phyloP scores from a whole-genome alignment of 441 rosid genomes.

The Gossypium aridum region DNA sequence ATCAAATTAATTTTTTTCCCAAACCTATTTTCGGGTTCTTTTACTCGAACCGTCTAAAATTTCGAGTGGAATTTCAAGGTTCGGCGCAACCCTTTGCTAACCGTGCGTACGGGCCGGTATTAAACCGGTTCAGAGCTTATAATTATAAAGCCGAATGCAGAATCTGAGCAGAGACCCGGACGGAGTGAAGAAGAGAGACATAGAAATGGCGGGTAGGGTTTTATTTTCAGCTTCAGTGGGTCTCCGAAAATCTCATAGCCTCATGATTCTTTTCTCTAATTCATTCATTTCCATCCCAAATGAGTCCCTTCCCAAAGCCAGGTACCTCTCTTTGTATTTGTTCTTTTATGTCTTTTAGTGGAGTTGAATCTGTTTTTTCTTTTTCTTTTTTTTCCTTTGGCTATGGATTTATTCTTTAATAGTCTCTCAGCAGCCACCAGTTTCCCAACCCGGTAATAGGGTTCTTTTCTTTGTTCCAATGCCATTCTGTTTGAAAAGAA shows the following conservation, averaged over 20 bases:
- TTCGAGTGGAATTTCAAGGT: too few relatives aligned
- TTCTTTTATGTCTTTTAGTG: not conserved
- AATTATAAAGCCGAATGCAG: not conserved
- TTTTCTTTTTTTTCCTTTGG: not conserved
- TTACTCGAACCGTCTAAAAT: too few relatives aligned
- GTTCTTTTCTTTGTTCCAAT: not conserved
- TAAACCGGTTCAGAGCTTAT: not conserved
- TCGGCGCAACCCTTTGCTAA: too few relatives aligned
- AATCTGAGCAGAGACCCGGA: too few relatives aligned
- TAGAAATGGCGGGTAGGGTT: constrained; percentile 30
- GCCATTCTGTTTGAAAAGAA: not conserved
- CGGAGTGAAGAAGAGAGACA: not conserved
- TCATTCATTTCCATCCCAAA: constrained; percentile 1
- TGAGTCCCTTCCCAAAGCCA: constrained; percentile 14
- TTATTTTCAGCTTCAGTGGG: constrained; percentile 6
- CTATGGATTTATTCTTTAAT: not conserved
- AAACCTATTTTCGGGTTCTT: too few relatives aligned
- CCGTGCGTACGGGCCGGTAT: not conserved
- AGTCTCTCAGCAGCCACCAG: not conserved
- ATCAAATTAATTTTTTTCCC: too few relatives aligned
- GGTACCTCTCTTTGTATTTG: constrained; percentile 26
- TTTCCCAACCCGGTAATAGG: not conserved
- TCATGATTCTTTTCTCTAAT: constrained; percentile 10
- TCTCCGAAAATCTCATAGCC: constrained; percentile 18
- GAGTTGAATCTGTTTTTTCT: not conserved